Base-by-base conservation (phyloP, 2,329 filamentous ascomycete species). In the Beauveria varroae region DNA sequence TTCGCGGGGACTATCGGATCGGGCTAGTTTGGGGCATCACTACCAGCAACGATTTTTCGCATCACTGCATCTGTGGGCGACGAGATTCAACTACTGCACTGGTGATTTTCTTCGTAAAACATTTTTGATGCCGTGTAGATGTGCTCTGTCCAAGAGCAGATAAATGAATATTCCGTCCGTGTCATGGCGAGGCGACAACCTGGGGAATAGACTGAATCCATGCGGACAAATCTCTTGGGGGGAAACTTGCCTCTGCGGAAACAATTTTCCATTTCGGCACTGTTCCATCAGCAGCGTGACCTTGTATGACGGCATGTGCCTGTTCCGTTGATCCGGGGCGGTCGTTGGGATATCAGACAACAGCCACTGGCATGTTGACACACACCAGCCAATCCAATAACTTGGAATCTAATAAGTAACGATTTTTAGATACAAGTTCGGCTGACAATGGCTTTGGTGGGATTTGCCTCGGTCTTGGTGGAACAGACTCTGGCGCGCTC, bases 311-410 rank as follows among this genome's bases (percentile, higher is more conserved):
- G 47, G 22, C 57, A 59, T 59, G 47, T 59, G 57, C 40, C 40
- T 46, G 57, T 52, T 59, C 57, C 57, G 57, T 46, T 59, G 57
- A 51, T 34, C 57, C 57, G 57, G 26, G 20, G n/a, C 57, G 57
- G 57, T 26, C 49, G n/a, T 51, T 52, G 20, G 57, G 57, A 40
- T 30, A 43, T 2, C 1, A 7, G 6, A 46, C 41, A 56, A 24
- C 40, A 24, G 9, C 22, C 24, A 43, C 20, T n/a, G 28, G 53
- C 40, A 24, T 20, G 20, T 18, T 55, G 24, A 12, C 40, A 30
- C 40, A 22, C 53, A 34, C 41, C 10, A 49, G 34, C 16, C 56
- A 50, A 51, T 58, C 16, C 22, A 49, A 26, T 24, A 30, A 24
- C 24, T 9, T 37, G 14, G 18, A 20, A 46, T 37, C 14, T 6